Evolutionary conservation across 2,329 filamentous ascomycete species (phyloP).

Genomic region (Aspergillus viridinutans): DNA sequence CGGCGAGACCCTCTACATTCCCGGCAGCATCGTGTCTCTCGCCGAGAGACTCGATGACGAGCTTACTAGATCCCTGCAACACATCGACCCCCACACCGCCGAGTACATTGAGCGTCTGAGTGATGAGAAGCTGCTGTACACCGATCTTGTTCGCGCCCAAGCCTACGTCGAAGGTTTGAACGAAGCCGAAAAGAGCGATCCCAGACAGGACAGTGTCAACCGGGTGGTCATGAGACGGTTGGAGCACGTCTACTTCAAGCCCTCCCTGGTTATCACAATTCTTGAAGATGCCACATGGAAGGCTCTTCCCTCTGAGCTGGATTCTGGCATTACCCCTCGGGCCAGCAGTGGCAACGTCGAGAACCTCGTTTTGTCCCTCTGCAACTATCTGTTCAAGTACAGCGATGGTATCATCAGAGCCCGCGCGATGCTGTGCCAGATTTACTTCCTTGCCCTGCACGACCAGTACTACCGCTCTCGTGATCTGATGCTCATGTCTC

Average conservation of each 20-base stretch:
- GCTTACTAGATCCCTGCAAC: constrained; percentile 92
- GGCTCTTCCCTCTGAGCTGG: constrained; percentile 61
- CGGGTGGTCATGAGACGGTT: constrained; percentile 88
- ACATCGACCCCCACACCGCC: constrained; percentile 95
- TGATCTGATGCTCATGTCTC: constrained; percentile 99
- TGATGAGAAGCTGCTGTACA: constrained; percentile 87
- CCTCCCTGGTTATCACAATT: constrained; percentile 84
- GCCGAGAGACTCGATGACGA: constrained; percentile 95
- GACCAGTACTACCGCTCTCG: constrained; percentile 97
- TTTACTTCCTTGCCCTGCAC: constrained; percentile 96
- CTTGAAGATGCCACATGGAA: constrained; percentile 95
- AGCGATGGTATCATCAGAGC: constrained; percentile 95
- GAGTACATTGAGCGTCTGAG: constrained; percentile 95
- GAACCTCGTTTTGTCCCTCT: constrained; percentile 74
- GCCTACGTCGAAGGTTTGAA: constrained; percentile 82
- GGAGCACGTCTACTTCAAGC: constrained; percentile 99
- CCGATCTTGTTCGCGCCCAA: constrained; percentile 80
- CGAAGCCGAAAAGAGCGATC: constrained; percentile 64
- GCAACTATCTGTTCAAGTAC: constrained; percentile 90
- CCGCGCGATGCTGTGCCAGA: constrained; percentile 95
- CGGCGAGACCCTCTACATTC: constrained; percentile 81
- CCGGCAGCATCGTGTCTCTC: constrained; percentile 90
- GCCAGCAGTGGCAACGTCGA: constrained; percentile 63
- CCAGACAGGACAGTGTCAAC: constrained; percentile 83
- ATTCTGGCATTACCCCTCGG: constrained; percentile 79